Conservation (phyloP, 805 yeast species). For the Starmerella kuoi region DNA sequence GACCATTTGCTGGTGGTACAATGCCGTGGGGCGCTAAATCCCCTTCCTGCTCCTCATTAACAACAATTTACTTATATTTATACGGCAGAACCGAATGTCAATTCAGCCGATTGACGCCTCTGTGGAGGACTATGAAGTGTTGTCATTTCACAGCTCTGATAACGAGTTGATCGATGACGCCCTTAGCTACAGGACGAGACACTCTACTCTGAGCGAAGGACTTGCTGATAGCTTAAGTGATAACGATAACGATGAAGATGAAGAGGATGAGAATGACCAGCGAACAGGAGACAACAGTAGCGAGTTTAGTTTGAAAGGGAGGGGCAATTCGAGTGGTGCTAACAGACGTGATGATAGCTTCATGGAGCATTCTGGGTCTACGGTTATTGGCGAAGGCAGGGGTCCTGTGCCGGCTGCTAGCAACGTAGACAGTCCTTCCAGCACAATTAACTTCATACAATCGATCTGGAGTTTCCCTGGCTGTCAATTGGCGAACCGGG, state of each 20-base stretch:
- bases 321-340: neutral
- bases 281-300: neutral
- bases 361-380: no score
- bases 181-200: neutral
- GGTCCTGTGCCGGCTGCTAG: no score
- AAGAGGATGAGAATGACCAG: neutral
- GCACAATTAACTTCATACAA: neutral
- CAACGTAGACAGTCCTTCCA: neutral
- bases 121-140: slow-evolving; percentile 5
- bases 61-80: no score
- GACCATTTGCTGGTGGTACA: no score
- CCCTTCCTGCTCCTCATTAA: no score
- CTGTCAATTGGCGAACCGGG: neutral
- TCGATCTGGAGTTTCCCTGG: neutral
- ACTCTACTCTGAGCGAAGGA: neutral
- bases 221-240: neutral
- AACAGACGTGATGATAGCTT: no score
- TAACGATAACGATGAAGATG: neutral
- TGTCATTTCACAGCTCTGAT: slow-evolving; percentile 6
- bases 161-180: neutral
- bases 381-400: no score
- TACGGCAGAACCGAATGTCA: no score
- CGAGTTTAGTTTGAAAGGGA: neutral
- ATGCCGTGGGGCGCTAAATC: no score
- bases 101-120: no score